A percentile compares a stretch with the other conserved stretches of the same genome.
These are phyloP conservation scores for Rhodotorula sp. DNA, from an alignment of 1,284 basidiomycete genomes.

Conservation along the genomic window DNA sequence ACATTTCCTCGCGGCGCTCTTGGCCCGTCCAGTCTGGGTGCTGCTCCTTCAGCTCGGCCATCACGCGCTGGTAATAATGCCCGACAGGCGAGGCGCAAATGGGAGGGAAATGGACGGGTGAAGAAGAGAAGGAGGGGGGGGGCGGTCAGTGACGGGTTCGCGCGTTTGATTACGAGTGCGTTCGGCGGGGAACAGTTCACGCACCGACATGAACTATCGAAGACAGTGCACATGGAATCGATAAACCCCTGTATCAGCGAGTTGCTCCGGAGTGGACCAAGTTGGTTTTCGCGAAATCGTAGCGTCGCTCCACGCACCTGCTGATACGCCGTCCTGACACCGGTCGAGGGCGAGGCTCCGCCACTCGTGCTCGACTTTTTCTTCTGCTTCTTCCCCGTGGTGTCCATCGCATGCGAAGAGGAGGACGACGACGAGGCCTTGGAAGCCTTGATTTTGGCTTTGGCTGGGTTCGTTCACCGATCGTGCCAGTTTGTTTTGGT, in stretches of 20 bases:
- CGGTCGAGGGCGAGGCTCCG: not conserved
- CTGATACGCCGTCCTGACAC: not conserved
- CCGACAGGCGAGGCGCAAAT: too few species aligned
- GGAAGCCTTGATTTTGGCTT: not conserved
- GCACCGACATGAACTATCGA: not conserved
- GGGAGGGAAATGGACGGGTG: too few species aligned
- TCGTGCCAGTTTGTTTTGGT: not conserved
- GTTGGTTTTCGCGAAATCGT: not conserved
- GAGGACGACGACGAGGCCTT: not conserved
- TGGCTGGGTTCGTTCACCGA: not conserved
- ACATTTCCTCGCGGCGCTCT: not conserved
- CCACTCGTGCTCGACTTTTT: not conserved
- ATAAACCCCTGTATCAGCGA: not conserved
- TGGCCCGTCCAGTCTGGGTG: not conserved
- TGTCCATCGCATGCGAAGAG: not conserved
- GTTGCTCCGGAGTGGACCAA: not conserved
- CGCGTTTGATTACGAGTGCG: not conserved
- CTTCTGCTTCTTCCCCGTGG: not conserved
- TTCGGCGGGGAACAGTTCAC: too few species aligned
- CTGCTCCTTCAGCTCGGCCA: conserved; percentile 3
- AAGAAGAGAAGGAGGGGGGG: too few species aligned
- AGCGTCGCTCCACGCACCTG: not conserved
- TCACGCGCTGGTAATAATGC: not conserved
- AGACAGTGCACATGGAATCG: not conserved
- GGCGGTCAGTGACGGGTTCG: not conserved